A percentile compares a stretch with the other conserved stretches of the same genome.
These are phyloP conservation scores for Alliaria petiolata DNA, from an alignment of 345 rosid genomes.

Conservation along the genomic window DNA sequence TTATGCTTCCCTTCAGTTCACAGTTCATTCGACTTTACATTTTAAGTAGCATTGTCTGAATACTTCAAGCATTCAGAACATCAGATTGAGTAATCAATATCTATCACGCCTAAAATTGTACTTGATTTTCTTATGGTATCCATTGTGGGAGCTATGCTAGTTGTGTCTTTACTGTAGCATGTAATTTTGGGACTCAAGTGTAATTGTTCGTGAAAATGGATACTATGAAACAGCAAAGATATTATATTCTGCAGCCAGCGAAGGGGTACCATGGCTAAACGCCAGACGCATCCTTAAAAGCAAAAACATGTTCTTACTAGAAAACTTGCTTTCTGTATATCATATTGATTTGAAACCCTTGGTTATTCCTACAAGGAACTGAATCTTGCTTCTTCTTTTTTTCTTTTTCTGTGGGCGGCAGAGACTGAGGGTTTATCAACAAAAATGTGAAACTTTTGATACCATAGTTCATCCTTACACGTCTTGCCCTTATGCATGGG, in stretches of 20 bases:
- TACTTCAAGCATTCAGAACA: background rate
- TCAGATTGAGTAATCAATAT: constrained; percentile 1
- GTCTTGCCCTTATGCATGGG: constrained; percentile 94
- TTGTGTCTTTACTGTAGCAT: constrained; percentile 9
- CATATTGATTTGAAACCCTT: background rate
- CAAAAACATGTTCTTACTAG: background rate
- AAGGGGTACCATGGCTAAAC: background rate
- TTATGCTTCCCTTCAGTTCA: constrained; percentile 3
- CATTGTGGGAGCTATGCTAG: background rate
- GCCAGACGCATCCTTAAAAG: background rate
- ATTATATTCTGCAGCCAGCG: background rate
- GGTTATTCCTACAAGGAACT: constrained; percentile 16
- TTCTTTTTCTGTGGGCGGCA: constrained; percentile 23
- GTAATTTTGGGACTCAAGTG: constrained; percentile 10
- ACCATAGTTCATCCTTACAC: constrained; percentile 71
- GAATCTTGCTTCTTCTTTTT: background rate
- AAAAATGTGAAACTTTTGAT: constrained; percentile 82
- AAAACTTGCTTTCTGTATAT: background rate
- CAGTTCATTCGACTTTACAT: background rate
- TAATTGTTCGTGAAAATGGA: background rate
- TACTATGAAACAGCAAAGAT: background rate
- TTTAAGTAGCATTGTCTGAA: background rate
- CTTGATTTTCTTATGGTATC: background rate
- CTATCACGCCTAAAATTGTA: background rate
- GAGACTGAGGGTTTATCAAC: constrained; percentile 87